Percentiles rank a stretch among this genome's conserved stretches.
phyloP scores from a whole-genome alignment of 345 rosid genomes.

The Aethionema arabicum region DNA sequence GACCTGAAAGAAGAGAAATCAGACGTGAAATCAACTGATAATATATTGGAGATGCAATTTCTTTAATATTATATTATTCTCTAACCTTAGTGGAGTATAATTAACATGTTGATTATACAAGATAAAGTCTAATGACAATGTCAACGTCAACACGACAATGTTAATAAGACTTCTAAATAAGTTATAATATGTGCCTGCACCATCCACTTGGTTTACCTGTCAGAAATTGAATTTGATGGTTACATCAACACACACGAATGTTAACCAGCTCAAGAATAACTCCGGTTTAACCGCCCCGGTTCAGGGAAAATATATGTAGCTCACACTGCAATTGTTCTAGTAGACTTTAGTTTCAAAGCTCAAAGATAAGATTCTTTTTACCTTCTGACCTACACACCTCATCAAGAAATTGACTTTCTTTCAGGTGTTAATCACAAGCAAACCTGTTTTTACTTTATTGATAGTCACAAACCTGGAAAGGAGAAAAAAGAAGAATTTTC shows the following conservation, averaged over 20 bases:
- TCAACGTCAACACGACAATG: slow-evolving; percentile 12
- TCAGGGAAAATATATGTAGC: not conserved
- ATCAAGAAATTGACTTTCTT: slow-evolving; percentile 1
- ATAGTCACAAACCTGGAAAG: slow-evolving; percentile 73
- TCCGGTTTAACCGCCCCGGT: slow-evolving; percentile 6
- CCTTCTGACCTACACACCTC: not conserved
- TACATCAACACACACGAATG: not conserved
- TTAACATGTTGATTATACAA: not conserved
- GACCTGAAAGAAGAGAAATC: slow-evolving; percentile 11
- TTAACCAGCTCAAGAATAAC: not conserved
- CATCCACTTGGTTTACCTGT: not conserved
- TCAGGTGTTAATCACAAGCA: not conserved
- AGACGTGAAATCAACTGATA: slow-evolving; percentile 26
- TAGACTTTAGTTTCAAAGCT: slow-evolving; percentile 7
- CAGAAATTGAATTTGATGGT: slow-evolving; percentile 2
- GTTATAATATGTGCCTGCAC: slow-evolving; percentile 27
- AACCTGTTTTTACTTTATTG: slow-evolving; percentile 12
- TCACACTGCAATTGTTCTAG: slow-evolving; percentile 3
- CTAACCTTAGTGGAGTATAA: slow-evolving; percentile 5
- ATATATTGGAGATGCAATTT: not conserved
- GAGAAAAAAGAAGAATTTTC: not conserved
- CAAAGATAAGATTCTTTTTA: not conserved
- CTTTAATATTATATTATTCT: not conserved
- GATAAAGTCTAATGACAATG: slow-evolving; percentile 23
- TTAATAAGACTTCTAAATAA: slow-evolving; percentile 10